These are phyloP conservation scores for Akanthomyces muscarius DNA, from an alignment of 2,329 filamentous ascomycete genomes.

Conservation along the genomic window DNA sequence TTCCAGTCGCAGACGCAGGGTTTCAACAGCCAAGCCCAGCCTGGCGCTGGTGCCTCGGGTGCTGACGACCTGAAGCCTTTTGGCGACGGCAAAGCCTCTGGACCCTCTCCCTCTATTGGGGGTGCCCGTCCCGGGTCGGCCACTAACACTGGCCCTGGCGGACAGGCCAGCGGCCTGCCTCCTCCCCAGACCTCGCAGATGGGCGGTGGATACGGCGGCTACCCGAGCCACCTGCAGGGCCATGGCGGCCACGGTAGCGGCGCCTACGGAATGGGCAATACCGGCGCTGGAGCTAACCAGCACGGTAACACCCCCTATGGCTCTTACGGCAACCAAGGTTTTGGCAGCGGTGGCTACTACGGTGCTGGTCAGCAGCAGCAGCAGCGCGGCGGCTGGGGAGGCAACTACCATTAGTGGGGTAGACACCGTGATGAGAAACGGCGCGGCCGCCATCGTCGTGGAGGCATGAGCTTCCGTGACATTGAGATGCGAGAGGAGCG, in stretches of 20 bases:
- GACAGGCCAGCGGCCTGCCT: slow-evolving; percentile 47
- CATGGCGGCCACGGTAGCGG: slow-evolving; percentile 52
- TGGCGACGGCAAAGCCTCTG: slow-evolving; percentile 51
- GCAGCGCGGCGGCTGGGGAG: slow-evolving; percentile 52
- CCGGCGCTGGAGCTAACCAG: slow-evolving; percentile 47
- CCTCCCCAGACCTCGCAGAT: slow-evolving; percentile 55
- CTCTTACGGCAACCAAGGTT: slow-evolving; percentile 48
- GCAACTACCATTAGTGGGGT: slow-evolving; percentile 52
- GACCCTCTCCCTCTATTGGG: slow-evolving; percentile 54
- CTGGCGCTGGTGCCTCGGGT: slow-evolving; percentile 36
- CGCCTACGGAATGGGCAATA: slow-evolving; percentile 52
- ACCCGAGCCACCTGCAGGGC: slow-evolving; percentile 52
- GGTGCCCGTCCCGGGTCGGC: slow-evolving; percentile 56
- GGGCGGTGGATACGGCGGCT: slow-evolving; percentile 49
- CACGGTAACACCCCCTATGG: slow-evolving; percentile 51
- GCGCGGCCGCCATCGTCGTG: slow-evolving; percentile 11
- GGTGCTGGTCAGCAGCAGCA: slow-evolving; percentile 33
- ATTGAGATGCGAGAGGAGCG: slow-evolving; percentile 4
- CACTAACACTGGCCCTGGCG: slow-evolving; percentile 47
- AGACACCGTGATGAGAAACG: slow-evolving; percentile 26
- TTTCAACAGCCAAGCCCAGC: slow-evolving; percentile 49
- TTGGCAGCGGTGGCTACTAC: slow-evolving; percentile 46
- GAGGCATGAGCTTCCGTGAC: slow-evolving; percentile 6
- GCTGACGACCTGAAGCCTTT: slow-evolving; percentile 57
- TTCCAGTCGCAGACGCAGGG: slow-evolving; percentile 55